Evolutionary conservation across 2,329 filamentous ascomycete species (phyloP), one percentile per base, ranked within the genome.

Genomic region (Bipolaris bicolor): DNA sequence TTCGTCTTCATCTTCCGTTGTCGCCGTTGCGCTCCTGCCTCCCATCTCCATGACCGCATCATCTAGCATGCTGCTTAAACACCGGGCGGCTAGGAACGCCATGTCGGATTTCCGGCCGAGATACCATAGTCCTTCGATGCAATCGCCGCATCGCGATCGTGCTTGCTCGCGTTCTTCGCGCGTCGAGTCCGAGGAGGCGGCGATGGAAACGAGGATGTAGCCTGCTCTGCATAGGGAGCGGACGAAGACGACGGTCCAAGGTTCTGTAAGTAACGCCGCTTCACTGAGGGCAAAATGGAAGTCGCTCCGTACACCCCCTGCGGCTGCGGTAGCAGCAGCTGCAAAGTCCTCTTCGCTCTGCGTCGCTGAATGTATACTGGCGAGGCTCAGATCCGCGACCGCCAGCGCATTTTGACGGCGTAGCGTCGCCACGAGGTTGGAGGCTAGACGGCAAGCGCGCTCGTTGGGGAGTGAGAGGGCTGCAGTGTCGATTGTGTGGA

Each of bases 31-130:
- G 18, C 1, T 5, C 3, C 3, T 18, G 11, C 11, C 24, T 18
- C 3, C 46, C 39, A 18, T 22, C n/a, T 55, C 52, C 16, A 39
- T 48, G 9, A 44, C 34, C n/a, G 50, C 56, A 16, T 58, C 51
- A 15, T 45, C 46, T 24, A 7, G 58, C 69, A n/a, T 66, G 67
- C 6, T 70, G 65, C 51, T 50, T 18, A 78, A 47, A 18, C 71
- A 68, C 0, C 67, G 69, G 10, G 77, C 78, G 2, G 76, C 77
- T 34, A 75, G 55, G 31, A 74, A 72, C 7, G 78, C 78, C 72
- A 79, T 84, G 57, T 85, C 83, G 3, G 82, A 84, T 65, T 85
- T 86, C 47, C 80, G 80, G 1, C 83, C 83, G 10, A 86, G 71
- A 53, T 81, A 81, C 77, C 82, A 83, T 18, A 86, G 73, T 1